Evolutionary conservation across 2,329 filamentous ascomycete genomes (phyloP).

Genomic region (Dactylellina drechsleri): DNA sequence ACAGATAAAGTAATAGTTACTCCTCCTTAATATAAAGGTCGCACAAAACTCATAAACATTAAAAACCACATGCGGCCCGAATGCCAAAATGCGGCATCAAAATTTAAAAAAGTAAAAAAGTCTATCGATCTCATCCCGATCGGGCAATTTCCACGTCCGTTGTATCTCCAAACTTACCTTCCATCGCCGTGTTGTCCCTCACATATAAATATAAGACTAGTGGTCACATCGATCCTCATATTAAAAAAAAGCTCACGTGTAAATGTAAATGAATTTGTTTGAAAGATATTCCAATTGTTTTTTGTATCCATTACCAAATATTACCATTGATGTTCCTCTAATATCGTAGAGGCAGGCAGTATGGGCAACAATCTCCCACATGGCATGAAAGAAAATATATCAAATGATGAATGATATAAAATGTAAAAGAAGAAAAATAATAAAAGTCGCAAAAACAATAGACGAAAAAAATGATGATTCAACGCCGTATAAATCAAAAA

Average conservation of each 20-base stretch:
- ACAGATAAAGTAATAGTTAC: too few species aligned
- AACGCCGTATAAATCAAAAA: conserved; percentile 35
- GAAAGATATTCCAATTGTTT: not conserved
- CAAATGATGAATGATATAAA: conserved; percentile 7
- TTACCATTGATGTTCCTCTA: conserved; percentile 48
- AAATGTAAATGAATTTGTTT: not conserved
- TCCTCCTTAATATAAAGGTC: too few species aligned
- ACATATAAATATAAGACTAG: not conserved
- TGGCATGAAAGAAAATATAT: conserved; percentile 28
- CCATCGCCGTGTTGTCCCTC: conserved; percentile 5
- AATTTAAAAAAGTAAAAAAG: too few species aligned
- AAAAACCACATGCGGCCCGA: too few species aligned
- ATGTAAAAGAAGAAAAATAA: conserved; percentile 8
- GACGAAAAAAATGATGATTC: not conserved
- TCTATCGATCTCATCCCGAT: conserved; percentile 12
- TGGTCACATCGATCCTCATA: not conserved
- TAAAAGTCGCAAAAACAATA: not conserved
- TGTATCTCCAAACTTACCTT: not conserved
- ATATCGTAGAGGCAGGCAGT: conserved; percentile 18
- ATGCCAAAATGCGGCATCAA: too few species aligned
- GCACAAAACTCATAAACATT: too few species aligned
- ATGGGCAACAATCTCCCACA: conserved; percentile 10
- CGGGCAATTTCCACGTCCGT: conserved; percentile 33
- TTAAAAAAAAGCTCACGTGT: not conserved
- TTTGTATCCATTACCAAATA: conserved; percentile 31